Conservation (phyloP, 768 basidiomycete species). For the Naganishia antarctica region DNA sequence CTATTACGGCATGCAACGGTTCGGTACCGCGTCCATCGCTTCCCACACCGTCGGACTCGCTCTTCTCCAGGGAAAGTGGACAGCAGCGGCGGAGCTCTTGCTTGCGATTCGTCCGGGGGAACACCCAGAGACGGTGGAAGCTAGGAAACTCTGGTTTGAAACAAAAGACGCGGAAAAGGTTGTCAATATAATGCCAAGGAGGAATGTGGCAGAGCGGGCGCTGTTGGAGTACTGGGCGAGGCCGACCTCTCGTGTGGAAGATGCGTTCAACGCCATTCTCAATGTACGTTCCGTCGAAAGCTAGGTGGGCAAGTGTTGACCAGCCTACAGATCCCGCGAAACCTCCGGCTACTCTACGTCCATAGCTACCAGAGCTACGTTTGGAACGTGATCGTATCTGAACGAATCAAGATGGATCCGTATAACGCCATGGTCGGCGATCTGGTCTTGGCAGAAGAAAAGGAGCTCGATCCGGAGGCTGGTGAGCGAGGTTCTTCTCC, state of each 20-base stretch:
- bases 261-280: slow-evolving; percentile 70
- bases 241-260: slow-evolving; percentile 70
- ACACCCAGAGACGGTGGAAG: slow-evolving; percentile 80
- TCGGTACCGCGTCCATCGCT: slow-evolving; percentile 92
- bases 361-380: slow-evolving; percentile 98
- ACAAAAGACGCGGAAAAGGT: slow-evolving; percentile 76
- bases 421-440: slow-evolving; percentile 75
- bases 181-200: slow-evolving; percentile 75
- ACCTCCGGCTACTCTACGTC: slow-evolving; percentile 92
- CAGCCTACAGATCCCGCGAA: slow-evolving; percentile 75
- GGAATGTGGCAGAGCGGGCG: slow-evolving; percentile 88
- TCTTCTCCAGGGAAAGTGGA: slow-evolving; percentile 83
- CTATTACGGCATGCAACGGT: slow-evolving; percentile 99
- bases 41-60: slow-evolving; percentile 92
- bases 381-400: slow-evolving; percentile 95
- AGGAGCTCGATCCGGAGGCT: slow-evolving; percentile 43
- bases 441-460: slow-evolving; percentile 65
- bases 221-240: slow-evolving; percentile 79
- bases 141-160: slow-evolving; percentile 86
- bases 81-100: slow-evolving; percentile 74
- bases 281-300: slow-evolving; percentile 56
- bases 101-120: slow-evolving; percentile 80
- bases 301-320: background rate
- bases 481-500: slow-evolving; percentile 21
- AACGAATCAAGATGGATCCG: slow-evolving; percentile 71